Evolutionary conservation across 768 basidiomycete species (phyloP), one percentile per base, ranked within the genome.

Genomic region (Exsudoporus frostii): DNA sequence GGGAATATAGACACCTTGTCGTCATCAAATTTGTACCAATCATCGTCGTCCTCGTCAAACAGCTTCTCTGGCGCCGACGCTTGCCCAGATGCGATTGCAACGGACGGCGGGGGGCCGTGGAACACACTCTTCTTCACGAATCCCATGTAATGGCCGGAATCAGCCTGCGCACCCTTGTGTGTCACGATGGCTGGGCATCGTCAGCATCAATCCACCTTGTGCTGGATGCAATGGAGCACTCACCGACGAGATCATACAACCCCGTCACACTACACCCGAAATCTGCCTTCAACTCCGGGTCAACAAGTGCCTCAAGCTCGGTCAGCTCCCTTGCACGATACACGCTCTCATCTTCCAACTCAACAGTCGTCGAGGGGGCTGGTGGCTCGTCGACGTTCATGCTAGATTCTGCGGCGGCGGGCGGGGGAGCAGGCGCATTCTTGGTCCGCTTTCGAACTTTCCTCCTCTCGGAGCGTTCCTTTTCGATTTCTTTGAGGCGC

Each of bases 21-120:
- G 60, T 98, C 94, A 63, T 98, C 96, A 64, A 95, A 98, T 73
- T 95, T 96, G 75, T 88, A 91, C 96, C 96, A 90, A 65, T 88
- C 88, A 56, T 89, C 86, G 45, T 91, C 85, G 41, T 84, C 83
- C 44, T 85, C 68, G 51, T 77, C 77, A 42, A 61, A 62, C 19
- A 57, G 52, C 24, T 62, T 44, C 13, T 57, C 63, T 19, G 58
- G 48, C 19, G 44, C 46, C 19, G 64, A 54, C 17, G 48, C 53
- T 22, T 57, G 34, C 27, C 19, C 52, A 11, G 61, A 38, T 0
- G 46, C 46, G 24, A 47, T 42, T 10, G 52, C 48, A 14, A 32
- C 46, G 0, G 41, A 32, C 43, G 49, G 20, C 42, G 47, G 56
- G 20, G 54, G 22, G 4, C 74, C 74, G 47, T 83, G 80, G 73